Evolutionary conservation across 2,329 filamentous ascomycete species (phyloP).

Genomic region (Diaporthe citriasiana): DNA sequence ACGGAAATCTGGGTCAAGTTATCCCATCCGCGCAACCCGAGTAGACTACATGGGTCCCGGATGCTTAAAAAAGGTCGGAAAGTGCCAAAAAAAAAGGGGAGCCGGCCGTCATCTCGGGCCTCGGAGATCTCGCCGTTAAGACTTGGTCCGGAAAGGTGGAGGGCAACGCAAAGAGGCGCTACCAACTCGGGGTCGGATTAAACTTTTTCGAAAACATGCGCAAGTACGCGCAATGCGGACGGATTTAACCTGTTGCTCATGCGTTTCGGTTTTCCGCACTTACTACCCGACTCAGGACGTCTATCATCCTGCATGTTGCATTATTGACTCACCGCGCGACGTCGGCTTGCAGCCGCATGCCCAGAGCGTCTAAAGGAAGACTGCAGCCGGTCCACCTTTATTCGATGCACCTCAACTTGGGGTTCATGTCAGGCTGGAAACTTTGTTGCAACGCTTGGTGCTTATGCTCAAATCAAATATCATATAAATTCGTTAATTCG

Average conservation of each 20-base stretch:
- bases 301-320: not conserved
- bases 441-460: not conserved
- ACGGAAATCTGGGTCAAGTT: conserved; percentile 1
- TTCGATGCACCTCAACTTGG: not conserved
- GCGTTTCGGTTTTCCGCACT: conserved; percentile 7
- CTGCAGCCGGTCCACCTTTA: no score
- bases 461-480: not conserved
- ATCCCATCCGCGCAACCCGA: not conserved
- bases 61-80: conserved; percentile 7
- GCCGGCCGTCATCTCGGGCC: conserved; percentile 15
- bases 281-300: not conserved
- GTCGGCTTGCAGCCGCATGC: not conserved
- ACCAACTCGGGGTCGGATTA: conserved; percentile 3
- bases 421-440: not conserved
- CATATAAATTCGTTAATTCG: conserved; percentile 4
- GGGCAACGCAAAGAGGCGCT: not conserved
- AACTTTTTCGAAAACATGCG: conserved; percentile 10
- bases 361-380: no score
- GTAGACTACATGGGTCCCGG: not conserved
- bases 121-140: conserved; percentile 33
- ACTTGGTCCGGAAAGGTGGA: conserved; percentile 20
- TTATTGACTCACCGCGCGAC: conserved; percentile 6
- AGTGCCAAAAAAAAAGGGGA: not conserved
- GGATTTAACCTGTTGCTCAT: conserved; percentile 11
- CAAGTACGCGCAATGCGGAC: conserved; percentile 13